A percentile compares a stretch with the other conserved stretches of the same genome.
These are phyloP conservation scores for Rhodomyrtus tomentosa DNA, from an alignment of 345 rosid genomes.

Conservation along the genomic window DNA sequence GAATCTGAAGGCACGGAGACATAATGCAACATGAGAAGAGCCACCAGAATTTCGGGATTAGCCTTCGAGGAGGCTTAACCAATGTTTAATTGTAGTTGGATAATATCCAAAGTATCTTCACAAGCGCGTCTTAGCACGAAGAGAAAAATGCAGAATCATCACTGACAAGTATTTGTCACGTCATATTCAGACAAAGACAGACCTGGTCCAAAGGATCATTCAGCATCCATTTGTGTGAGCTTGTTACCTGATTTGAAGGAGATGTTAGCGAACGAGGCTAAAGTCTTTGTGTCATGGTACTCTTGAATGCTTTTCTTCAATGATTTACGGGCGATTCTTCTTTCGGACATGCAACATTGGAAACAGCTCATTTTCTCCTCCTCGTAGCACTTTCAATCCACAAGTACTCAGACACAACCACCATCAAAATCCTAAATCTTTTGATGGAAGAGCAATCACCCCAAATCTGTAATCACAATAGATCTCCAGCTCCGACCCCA, in stretches of 20 bases:
- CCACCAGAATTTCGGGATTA: not conserved
- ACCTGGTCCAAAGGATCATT: not conserved
- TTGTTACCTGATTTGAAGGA: constrained; percentile 65
- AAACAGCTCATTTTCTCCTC: constrained; percentile 41
- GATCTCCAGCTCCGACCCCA: not conserved
- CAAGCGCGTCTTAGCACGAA: not conserved
- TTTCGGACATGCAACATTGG: constrained; percentile 43
- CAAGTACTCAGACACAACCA: constrained; percentile 10
- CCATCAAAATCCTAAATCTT: constrained; percentile 9
- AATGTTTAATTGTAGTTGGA: not conserved
- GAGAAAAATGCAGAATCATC: not conserved
- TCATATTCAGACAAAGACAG: not conserved
- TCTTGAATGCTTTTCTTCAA: constrained; percentile 50
- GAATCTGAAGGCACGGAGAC: not conserved
- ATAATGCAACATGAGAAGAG: not conserved
- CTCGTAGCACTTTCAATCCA: constrained; percentile 2
- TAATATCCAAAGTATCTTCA: not conserved
- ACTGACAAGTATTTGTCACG: not conserved
- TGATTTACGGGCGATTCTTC: constrained; percentile 30
- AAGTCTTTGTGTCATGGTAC: constrained; percentile 36
- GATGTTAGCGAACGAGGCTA: constrained; percentile 56
- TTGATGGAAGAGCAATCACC: not conserved
- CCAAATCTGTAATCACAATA: not conserved
- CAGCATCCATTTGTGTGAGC: not conserved
- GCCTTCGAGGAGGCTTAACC: not conserved